A percentile compares a stretch with the other conserved stretches of the same genome.
Evolutionary conservation across 1,284 basidiomycete species (phyloP).

Genomic region (Naganishia sp.): DNA sequence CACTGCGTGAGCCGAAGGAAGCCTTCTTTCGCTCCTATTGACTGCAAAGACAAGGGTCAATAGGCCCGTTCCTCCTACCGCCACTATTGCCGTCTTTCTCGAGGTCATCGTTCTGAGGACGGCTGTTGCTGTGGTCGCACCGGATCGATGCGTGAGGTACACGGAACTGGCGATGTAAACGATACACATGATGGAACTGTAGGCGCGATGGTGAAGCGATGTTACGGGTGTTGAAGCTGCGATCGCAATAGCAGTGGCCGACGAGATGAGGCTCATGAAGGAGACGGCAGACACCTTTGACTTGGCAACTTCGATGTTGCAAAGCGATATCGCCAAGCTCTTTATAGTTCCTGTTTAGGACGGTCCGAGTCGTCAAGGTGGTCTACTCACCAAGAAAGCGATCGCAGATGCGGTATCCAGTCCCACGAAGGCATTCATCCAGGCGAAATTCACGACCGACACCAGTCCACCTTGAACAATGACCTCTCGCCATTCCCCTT

Average conservation of each 20-base stretch:
- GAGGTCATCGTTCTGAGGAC: neutral
- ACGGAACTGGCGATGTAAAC: neutral
- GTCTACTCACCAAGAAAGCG: constrained; percentile 4
- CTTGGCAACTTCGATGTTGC: neutral
- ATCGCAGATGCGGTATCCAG: constrained; percentile 2
- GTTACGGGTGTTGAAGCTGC: neutral
- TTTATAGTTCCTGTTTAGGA: neutral
- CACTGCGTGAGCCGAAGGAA: neutral
- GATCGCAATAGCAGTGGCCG: neutral
- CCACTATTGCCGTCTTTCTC: constrained; percentile 1
- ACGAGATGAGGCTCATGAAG: neutral
- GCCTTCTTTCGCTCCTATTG: constrained; percentile 1
- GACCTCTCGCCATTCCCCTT: constrained; percentile 7
- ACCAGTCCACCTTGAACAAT: constrained; percentile 1
- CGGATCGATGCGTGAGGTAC: neutral
- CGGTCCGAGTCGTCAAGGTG: neutral
- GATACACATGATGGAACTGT: constrained; percentile 7
- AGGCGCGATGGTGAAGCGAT: constrained; percentile 5
- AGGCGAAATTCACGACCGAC: constrained; percentile 5
- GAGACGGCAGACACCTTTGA: neutral
- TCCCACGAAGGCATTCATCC: constrained; percentile 13
- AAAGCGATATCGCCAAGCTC: constrained; percentile 10
- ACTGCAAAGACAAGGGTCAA: constrained; percentile 1
- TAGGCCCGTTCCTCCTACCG: neutral
- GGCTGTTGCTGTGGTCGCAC: neutral